Conservation (phyloP, 306 rosid species). For the Pterocarpus santalinus region DNA sequence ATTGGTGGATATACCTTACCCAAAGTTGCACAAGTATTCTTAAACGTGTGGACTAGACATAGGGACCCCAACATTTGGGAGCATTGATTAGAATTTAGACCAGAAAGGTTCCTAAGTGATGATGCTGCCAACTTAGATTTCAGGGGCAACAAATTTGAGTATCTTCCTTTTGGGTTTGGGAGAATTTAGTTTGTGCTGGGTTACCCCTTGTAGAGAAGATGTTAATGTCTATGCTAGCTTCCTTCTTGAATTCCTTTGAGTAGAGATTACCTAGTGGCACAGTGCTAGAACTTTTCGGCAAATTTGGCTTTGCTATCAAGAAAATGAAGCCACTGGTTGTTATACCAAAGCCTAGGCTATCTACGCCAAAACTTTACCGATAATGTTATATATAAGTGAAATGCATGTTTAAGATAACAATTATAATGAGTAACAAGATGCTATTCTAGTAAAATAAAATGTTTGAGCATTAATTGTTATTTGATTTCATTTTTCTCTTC, state of each 20-base stretch:
- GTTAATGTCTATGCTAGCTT: background rate
- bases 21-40: no score
- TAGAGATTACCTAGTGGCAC: background rate
- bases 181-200: background rate
- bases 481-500: no score
- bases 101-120: conserved; percentile 2
- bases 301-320: background rate
- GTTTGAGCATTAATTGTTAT: no score
- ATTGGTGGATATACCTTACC: conserved; percentile 29
- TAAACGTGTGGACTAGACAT: no score
- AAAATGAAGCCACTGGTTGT: background rate
- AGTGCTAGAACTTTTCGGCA: background rate
- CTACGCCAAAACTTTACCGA: background rate
- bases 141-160: background rate
- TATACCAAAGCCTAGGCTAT: background rate
- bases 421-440: no score
- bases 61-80: background rate
- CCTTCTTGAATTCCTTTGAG: background rate
- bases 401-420: no score
- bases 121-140: background rate
- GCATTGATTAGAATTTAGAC: background rate
- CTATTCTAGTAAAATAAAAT: no score
- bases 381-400: no score
- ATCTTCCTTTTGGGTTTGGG: background rate
- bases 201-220: background rate